These are phyloP conservation scores for Neonectria sp. DNA, from an alignment of 2,329 filamentous ascomycete genomes.

Conservation along the genomic window DNA sequence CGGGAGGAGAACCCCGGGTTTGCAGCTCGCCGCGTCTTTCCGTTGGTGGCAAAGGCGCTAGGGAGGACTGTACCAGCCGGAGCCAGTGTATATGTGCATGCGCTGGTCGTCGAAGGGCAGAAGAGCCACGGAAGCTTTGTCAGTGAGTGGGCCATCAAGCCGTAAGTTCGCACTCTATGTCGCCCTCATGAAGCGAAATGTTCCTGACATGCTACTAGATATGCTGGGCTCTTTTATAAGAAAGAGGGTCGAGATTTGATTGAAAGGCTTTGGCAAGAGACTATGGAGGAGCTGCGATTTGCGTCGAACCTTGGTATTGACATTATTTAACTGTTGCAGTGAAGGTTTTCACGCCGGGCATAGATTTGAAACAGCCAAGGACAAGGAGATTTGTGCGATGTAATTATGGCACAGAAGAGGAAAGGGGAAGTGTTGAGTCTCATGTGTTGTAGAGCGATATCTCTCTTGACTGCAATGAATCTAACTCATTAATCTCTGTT, in stretches of 20 bases:
- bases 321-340: no score
- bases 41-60: background rate
- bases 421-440: no score
- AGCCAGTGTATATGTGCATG: conserved; percentile 8
- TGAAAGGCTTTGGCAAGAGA: conserved; percentile 11
- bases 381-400: no score
- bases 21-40: background rate
- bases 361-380: no score
- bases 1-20: background rate
- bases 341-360: no score
- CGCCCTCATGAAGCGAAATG: background rate
- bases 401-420: no score
- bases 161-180: background rate
- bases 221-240: background rate
- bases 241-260: background rate
- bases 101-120: background rate
- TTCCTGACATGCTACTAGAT: background rate
- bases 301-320: background rate
- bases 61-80: background rate
- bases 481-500: no score
- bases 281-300: conserved; percentile 9
- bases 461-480: no score
- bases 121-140: conserved; percentile 13
- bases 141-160: conserved; percentile 17
- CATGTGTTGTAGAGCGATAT: no score